Evolutionary conservation across 768 basidiomycete species (phyloP).

Genomic region (Leccinum boreale): DNA sequence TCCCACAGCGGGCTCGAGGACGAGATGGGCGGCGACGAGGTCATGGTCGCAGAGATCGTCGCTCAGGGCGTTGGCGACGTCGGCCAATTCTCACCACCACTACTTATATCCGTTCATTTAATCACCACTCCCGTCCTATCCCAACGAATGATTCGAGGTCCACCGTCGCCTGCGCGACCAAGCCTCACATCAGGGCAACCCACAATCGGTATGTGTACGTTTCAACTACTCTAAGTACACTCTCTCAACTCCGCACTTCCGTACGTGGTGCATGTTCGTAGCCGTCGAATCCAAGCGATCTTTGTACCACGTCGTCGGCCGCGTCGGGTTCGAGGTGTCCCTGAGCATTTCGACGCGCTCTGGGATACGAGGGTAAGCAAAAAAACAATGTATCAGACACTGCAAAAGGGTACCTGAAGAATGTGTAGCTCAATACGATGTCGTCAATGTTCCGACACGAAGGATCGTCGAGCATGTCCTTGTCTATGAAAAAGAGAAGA

Average conservation of each 20-base stretch:
- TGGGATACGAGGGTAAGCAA: constrained; percentile 28
- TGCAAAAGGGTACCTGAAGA: constrained; percentile 69
- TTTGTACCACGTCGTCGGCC: constrained; percentile 70
- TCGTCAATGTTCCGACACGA: constrained; percentile 83
- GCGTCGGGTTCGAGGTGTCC: constrained; percentile 94
- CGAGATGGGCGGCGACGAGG: constrained; percentile 5
- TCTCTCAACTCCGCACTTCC: not conserved
- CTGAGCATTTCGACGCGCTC: constrained; percentile 79
- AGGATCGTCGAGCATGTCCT: constrained; percentile 93
- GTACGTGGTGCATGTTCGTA: constrained; percentile 47
- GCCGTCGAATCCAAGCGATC: constrained; percentile 69
- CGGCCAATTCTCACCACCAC: not conserved
- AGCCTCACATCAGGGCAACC: not conserved
- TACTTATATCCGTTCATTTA: not conserved
- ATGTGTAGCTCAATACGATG: constrained; percentile 93
- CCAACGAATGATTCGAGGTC: not conserved
- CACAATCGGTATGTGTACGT: not conserved
- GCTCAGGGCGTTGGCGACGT: not conserved
- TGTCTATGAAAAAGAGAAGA: constrained; percentile 97
- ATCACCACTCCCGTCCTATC: not conserved
- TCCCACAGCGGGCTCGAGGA: constrained; percentile 37
- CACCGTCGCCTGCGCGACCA: not conserved
- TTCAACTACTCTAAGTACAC: not conserved
- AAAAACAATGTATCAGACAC: not conserved
- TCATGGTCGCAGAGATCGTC: constrained; percentile 6